These are phyloP conservation scores for Pythium coloratum DNA, from an alignment of 352 stramenopile genomes.

Conservation along the genomic window DNA sequence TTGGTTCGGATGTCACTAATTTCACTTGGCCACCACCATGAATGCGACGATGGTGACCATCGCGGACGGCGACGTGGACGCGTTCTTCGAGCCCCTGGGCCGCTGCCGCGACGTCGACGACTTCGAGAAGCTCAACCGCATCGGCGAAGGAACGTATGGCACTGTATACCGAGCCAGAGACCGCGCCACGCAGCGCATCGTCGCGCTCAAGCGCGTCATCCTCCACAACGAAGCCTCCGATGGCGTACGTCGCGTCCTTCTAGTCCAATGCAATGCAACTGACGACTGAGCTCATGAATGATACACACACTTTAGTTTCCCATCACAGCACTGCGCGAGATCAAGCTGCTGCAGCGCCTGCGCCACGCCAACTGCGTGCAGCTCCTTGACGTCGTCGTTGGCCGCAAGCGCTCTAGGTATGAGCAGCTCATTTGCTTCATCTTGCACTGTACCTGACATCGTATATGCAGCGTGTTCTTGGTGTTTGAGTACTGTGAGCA, in stretches of 20 bases:
- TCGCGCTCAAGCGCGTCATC: slow-evolving; percentile 92
- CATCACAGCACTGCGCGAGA: slow-evolving; percentile 75
- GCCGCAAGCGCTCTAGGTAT: slow-evolving; percentile 61
- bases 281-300: no score
- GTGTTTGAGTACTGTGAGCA: slow-evolving; percentile 92
- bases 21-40: not conserved
- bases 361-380: slow-evolving; percentile 72
- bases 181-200: slow-evolving; percentile 54
- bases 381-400: slow-evolving; percentile 72
- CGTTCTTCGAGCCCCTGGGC: slow-evolving; percentile 49
- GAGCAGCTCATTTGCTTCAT: not conserved
- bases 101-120: slow-evolving; percentile 57
- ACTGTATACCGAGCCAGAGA: slow-evolving; percentile 89
- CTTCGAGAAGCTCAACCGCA: slow-evolving; percentile 79
- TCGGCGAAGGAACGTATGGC: slow-evolving; percentile 84
- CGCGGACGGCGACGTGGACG: slow-evolving; percentile 20
- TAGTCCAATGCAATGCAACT: no score
- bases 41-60: slow-evolving; percentile 6
- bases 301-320: slow-evolving; percentile 40
- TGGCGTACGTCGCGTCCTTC: slow-evolving; percentile 48
- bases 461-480: slow-evolving; percentile 69
- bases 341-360: slow-evolving; percentile 71
- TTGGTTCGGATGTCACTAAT: not conserved
- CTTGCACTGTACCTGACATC: not conserved
- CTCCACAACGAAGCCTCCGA: slow-evolving; percentile 90